phyloP scores from a whole-genome alignment of 2,329 filamentous ascomycete species.

The Ambrosiella xylebori region DNA sequence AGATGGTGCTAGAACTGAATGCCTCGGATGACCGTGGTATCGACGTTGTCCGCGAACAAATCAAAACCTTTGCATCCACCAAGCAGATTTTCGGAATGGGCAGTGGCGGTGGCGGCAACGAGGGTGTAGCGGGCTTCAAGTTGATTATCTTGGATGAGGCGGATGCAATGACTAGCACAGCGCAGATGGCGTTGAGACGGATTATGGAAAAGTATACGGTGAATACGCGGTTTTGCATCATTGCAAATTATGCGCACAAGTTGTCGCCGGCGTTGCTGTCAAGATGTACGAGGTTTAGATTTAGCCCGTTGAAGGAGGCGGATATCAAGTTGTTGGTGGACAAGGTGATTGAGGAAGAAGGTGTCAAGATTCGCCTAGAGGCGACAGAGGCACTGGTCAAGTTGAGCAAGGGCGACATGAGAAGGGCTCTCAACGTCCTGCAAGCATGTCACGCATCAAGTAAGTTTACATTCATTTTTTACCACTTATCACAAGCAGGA shows the following conservation, averaged over 20 bases:
- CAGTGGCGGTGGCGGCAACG: conserved; percentile 36
- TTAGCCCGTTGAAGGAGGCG: conserved; percentile 75
- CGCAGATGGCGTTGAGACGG: conserved; percentile 87
- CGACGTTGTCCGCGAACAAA: conserved; percentile 94
- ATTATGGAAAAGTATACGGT: conserved; percentile 99
- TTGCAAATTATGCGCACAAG: conserved; percentile 98
- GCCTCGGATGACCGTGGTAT: conserved; percentile 95
- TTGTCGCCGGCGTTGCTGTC: conserved; percentile 83
- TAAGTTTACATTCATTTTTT: conserved; percentile 23
- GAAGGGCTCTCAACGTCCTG: conserved; percentile 80
- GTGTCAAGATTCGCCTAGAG: conserved; percentile 63
- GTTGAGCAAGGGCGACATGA: conserved; percentile 91
- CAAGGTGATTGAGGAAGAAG: conserved; percentile 74
- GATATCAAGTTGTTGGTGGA: conserved; percentile 80
- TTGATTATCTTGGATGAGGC: conserved; percentile 96
- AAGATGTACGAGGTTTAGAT: conserved; percentile 84
- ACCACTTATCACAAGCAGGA: no score
- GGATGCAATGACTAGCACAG: conserved; percentile 98
- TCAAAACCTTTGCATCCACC: conserved; percentile 97
- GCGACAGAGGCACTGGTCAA: conserved; percentile 71
- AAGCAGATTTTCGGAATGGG: conserved; percentile 80
- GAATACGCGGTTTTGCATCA: conserved; percentile 95
- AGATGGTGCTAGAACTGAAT: conserved; percentile 97
- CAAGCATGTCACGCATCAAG: conserved; percentile 94
- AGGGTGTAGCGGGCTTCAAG: conserved; percentile 53